These are phyloP conservation scores for Melocanna baccifera DNA, from an alignment of 176 grass and related monocot genomes.

Conservation along the genomic window DNA sequence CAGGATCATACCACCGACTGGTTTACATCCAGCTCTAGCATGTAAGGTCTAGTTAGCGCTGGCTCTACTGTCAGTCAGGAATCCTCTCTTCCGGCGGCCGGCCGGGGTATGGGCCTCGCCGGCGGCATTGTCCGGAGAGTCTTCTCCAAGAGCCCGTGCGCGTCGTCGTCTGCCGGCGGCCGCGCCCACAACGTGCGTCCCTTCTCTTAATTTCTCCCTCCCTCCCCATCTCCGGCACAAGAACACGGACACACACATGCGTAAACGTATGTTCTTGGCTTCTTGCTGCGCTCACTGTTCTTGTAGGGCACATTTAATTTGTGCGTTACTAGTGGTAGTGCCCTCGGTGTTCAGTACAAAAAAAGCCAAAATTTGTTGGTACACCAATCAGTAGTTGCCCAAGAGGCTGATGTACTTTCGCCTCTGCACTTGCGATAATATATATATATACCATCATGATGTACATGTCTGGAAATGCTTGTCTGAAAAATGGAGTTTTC, in stretches of 20 bases:
- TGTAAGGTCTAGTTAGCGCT: constrained; percentile 1
- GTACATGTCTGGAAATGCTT: background rate
- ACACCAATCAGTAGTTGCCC: background rate
- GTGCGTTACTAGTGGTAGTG: background rate
- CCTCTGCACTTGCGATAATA: background rate
- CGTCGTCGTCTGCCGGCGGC: background rate
- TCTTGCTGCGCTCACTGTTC: background rate
- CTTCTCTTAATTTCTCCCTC: background rate
- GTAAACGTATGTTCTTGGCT: background rate
- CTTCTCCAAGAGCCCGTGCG: constrained; percentile 62
- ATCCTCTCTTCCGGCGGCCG: background rate
- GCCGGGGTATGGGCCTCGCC: constrained; percentile 53
- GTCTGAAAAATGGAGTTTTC: background rate
- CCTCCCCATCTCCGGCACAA: background rate
- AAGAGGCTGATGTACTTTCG: background rate
- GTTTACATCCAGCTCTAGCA: background rate
- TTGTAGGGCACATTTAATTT: background rate
- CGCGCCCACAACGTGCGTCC: constrained; percentile 35
- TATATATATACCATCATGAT: background rate
- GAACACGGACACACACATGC: background rate
- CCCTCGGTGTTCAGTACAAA: background rate
- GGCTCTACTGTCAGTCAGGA: background rate
- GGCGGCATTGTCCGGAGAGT: constrained; percentile 67
- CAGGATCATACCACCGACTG: background rate
- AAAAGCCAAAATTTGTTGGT: background rate